Evolutionary conservation across 2,329 filamentous ascomycete genomes (phyloP).

Genomic region (Pyricularia grisea): DNA sequence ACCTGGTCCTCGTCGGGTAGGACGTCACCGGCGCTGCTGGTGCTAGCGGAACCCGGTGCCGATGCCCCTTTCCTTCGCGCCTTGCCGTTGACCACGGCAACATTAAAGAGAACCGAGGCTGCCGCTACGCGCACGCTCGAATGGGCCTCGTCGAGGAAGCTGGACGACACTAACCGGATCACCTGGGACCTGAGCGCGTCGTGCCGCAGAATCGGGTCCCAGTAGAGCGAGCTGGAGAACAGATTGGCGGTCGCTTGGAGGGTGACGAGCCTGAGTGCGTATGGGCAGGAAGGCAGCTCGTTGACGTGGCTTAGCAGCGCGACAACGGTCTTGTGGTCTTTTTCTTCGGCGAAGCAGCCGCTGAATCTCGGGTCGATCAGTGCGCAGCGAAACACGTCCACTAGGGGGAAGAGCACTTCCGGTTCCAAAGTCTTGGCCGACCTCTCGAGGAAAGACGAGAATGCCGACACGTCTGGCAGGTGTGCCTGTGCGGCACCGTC

Average conservation of each 20-base stretch:
- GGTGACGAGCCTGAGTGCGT: conserved; percentile 74
- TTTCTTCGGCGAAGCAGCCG: conserved; percentile 74
- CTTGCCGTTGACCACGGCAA: conserved; percentile 58
- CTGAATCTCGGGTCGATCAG: conserved; percentile 71
- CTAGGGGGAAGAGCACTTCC: conserved; percentile 65
- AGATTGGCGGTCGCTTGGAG: conserved; percentile 79
- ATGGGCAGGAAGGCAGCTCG: conserved; percentile 52
- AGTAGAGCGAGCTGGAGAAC: conserved; percentile 66
- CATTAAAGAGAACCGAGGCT: conserved; percentile 74
- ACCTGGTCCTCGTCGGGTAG: conserved; percentile 65
- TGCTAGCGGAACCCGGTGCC: conserved; percentile 11
- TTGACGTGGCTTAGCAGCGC: conserved; percentile 53
- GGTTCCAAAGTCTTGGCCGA: conserved; percentile 46
- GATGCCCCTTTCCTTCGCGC: conserved; percentile 37
- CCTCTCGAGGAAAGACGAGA: conserved; percentile 51
- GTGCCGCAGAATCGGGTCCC: conserved; percentile 49
- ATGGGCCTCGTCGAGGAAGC: conserved; percentile 69
- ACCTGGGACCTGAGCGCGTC: conserved; percentile 45
- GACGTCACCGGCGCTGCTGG: conserved; percentile 25
- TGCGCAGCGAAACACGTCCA: conserved; percentile 77
- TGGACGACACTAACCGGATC: conserved; percentile 62
- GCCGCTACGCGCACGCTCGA: conserved; percentile 71
- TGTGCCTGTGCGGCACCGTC: conserved; percentile 54
- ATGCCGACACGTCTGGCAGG: conserved; percentile 59
- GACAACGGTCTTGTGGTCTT: conserved; percentile 50